Percentiles rank a stretch among this genome's conserved stretches.
These are phyloP conservation scores for Pisolithus tinctorius DNA, from an alignment of 768 basidiomycete species.

Conservation along the genomic window DNA sequence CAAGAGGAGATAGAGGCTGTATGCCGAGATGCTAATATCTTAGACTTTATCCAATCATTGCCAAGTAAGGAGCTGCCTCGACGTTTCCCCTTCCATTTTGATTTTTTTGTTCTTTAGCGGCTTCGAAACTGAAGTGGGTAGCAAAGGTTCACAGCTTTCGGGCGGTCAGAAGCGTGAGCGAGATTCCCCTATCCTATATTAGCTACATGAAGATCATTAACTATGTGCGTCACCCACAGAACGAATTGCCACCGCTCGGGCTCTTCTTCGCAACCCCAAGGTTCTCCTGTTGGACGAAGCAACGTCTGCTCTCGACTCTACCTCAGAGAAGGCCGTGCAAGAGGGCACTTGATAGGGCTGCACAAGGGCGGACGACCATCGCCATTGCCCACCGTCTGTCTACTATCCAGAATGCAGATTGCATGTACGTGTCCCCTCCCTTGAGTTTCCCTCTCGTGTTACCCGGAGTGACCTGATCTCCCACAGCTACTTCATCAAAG, in stretches of 20 bases:
- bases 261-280: slow-evolving; percentile 85
- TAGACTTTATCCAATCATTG: slow-evolving; percentile 81
- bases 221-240: slow-evolving; percentile 26
- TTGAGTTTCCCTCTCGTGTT: background rate
- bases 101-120: slow-evolving; percentile 37
- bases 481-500: slow-evolving; percentile 79
- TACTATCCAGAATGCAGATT: slow-evolving; percentile 87
- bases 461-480: background rate
- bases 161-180: slow-evolving; percentile 75
- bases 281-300: slow-evolving; percentile 87
- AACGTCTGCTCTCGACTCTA: slow-evolving; percentile 85
- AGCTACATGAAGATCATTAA: background rate
- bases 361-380: slow-evolving; percentile 88
- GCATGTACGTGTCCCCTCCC: slow-evolving; percentile 53
- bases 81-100: slow-evolving; percentile 17
- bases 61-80: slow-evolving; percentile 50
- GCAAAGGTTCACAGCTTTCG: no score
- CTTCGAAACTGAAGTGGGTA: no score
- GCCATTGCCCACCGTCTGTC: slow-evolving; percentile 93
- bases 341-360: slow-evolving; percentile 87
- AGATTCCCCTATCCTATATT: background rate
- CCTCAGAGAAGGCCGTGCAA: slow-evolving; percentile 92
- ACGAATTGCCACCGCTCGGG: slow-evolving; percentile 82
- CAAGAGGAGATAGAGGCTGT: slow-evolving; percentile 82
- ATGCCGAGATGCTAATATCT: slow-evolving; percentile 82